Evolutionary conservation across 2,329 filamentous ascomycete genomes (phyloP), one percentile per base, ranked within the genome.

Genomic region (Leptographium procerum): DNA sequence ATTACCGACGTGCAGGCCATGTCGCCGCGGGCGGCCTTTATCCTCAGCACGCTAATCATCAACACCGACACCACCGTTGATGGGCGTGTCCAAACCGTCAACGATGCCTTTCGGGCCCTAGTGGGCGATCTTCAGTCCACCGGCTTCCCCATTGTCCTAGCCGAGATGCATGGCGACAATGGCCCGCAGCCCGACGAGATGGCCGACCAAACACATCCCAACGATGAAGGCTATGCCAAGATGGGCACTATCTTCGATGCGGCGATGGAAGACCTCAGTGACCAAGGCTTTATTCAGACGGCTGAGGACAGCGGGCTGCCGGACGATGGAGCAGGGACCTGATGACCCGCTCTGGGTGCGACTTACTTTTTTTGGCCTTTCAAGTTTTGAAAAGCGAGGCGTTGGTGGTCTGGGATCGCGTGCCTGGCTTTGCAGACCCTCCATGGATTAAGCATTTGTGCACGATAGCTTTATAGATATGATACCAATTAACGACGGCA

Each of bases 21-120:
- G 51, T 53, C 51, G n/a, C 64, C 65, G 16, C 62, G 63, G 6
- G 62, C 61, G 24, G 65, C 66, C 11, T 60, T 68, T 13, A 53
- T 68, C 2, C 56, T 67, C 52, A 51, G 64, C 16, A 65, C 61
- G 19, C 40, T 68, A 10, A 55, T 66, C 28, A 60, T 52, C 47
- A 67, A 66, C 52, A 31, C 31, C 4, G 24, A 54, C n/a, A 8
- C n/a, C 2, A 60, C 47, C 4, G 43, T 54, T 29, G 63, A 64
- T 10, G 40, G 53, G 3, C 61, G 63, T 16, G 60, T 61, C 14
- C 36, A 61, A 16, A 58, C 24, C 8, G 56, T 64, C 45, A 65
- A 64, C 50, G 31, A 50, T 11, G 60, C 60, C 56, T 64, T 58
- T 24, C n/a, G 26, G 4, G 2, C 47, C 28, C 22, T 64, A 2